A percentile compares a stretch with the other conserved stretches of the same genome.
These are phyloP conservation scores for Fusarium transvaalense DNA, from an alignment of 2,329 filamentous ascomycete genomes.

Conservation along the genomic window DNA sequence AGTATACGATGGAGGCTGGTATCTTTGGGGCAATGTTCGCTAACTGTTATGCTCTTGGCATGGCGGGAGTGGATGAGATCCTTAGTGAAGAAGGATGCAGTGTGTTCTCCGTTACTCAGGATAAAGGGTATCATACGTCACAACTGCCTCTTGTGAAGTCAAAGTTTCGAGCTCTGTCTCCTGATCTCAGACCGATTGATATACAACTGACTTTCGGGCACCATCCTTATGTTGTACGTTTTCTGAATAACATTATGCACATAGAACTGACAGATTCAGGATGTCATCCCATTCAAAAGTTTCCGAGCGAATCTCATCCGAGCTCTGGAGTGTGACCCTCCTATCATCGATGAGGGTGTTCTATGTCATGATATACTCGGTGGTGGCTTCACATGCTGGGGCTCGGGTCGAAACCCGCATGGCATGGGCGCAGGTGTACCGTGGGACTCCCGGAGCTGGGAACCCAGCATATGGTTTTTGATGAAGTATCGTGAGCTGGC, in stretches of 20 bases:
- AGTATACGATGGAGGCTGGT: slow-evolving; percentile 38
- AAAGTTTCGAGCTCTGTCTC: slow-evolving; percentile 42
- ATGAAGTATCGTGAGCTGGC: slow-evolving; percentile 56
- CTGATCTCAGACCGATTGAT: slow-evolving; percentile 51
- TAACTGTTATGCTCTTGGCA: slow-evolving; percentile 55
- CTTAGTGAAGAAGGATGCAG: slow-evolving; percentile 49
- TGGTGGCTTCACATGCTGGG: slow-evolving; percentile 56
- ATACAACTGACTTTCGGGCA: slow-evolving; percentile 52
- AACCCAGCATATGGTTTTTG: slow-evolving; percentile 59
- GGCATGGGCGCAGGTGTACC: slow-evolving; percentile 55
- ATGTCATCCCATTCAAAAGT: slow-evolving; percentile 51
- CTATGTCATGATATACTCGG: slow-evolving; percentile 54
- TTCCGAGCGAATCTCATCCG: slow-evolving; percentile 51
- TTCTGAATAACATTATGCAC: neutral
- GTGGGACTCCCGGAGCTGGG: slow-evolving; percentile 61
- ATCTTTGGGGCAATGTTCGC: slow-evolving; percentile 54
- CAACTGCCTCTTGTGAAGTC: slow-evolving; percentile 45
- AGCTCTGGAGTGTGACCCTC: slow-evolving; percentile 43
- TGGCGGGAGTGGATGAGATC: slow-evolving; percentile 44
- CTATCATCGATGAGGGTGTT: slow-evolving; percentile 52
- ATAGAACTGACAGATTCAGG: slow-evolving; percentile 40
- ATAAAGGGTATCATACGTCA: slow-evolving; percentile 41
- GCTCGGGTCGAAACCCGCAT: slow-evolving; percentile 45
- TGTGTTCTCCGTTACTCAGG: slow-evolving; percentile 49
- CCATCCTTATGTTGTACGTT: slow-evolving; percentile 52